phyloP scores from a whole-genome alignment of 768 basidiomycete species.

The Chalciporus piperatus region DNA sequence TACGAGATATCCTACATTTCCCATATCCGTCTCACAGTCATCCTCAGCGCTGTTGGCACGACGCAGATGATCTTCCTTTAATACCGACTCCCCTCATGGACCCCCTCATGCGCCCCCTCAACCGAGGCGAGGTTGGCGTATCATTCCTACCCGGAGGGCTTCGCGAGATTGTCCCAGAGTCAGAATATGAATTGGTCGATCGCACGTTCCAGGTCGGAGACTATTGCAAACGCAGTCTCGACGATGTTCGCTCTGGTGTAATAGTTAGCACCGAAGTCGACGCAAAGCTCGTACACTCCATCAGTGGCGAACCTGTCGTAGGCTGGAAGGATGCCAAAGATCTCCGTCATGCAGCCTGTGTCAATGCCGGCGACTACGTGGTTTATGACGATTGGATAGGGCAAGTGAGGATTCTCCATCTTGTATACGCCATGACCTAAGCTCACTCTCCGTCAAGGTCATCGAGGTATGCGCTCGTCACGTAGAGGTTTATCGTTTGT shows the following conservation, averaged over 20 bases:
- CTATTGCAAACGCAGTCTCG: slow-evolving; percentile 73
- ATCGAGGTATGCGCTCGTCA: slow-evolving; percentile 58
- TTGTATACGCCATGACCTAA: slow-evolving; percentile 4
- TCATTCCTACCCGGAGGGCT: slow-evolving; percentile 55
- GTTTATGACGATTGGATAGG: slow-evolving; percentile 85
- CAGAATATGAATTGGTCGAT: slow-evolving; percentile 67
- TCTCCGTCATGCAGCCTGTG: slow-evolving; percentile 52
- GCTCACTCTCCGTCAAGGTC: slow-evolving; percentile 42
- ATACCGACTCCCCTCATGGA: slow-evolving; percentile 46
- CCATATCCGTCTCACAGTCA: slow-evolving; percentile 6
- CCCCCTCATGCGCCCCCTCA: slow-evolving; percentile 72
- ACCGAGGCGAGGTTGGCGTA: slow-evolving; percentile 80
- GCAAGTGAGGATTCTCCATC: slow-evolving; percentile 52
- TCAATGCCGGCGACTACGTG: slow-evolving; percentile 81
- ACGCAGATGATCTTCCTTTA: slow-evolving; percentile 66
- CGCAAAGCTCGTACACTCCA: slow-evolving; percentile 71
- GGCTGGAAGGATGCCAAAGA: slow-evolving; percentile 64
- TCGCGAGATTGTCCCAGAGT: slow-evolving; percentile 71
- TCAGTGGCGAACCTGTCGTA: slow-evolving; percentile 55
- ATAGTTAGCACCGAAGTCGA: slow-evolving; percentile 61
- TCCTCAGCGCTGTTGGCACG: slow-evolving; percentile 84
- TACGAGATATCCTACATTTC: slow-evolving; percentile 30
- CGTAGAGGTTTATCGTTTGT: slow-evolving; percentile 2
- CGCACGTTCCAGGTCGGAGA: slow-evolving; percentile 78
- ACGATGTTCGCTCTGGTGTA: slow-evolving; percentile 74